phyloP scores from a whole-genome alignment of 345 rosid species.

The Eucalyptus caleyi region DNA sequence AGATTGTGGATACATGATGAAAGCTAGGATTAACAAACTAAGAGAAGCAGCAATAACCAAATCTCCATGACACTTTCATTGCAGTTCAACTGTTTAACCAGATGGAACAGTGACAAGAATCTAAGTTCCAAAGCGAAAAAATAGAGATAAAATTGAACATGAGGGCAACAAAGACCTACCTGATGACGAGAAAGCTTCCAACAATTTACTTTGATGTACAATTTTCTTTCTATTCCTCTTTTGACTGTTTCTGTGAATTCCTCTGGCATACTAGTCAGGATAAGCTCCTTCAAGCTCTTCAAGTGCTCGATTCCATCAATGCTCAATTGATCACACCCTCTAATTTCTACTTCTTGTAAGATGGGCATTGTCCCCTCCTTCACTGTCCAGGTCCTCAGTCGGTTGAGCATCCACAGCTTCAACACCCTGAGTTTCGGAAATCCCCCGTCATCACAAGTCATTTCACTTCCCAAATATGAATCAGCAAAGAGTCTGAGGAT shows the following conservation, averaged over 20 bases:
- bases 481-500: constrained; percentile 19
- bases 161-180: neutral
- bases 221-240: neutral
- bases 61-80: neutral
- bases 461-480: constrained; percentile 7
- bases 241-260: neutral
- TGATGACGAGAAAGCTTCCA: neutral
- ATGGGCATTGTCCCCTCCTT: constrained; percentile 2
- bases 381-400: neutral
- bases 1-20: neutral
- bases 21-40: neutral
- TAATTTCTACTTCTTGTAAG: constrained; percentile 18
- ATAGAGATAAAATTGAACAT: neutral
- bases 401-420: constrained; percentile 21
- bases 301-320: neutral
- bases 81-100: neutral
- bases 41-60: neutral
- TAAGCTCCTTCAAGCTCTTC: constrained; percentile 1
- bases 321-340: constrained; percentile 4
- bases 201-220: neutral
- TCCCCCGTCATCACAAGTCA: neutral
- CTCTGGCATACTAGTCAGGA: constrained; percentile 5
- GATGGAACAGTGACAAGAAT: neutral
- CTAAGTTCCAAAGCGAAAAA: neutral
- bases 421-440: constrained; percentile 16